Percentiles rank a stretch among this genome's conserved stretches.
phyloP scores from a whole-genome alignment of 1,139 yeast species.

The Suhomyces kunorum region DNA sequence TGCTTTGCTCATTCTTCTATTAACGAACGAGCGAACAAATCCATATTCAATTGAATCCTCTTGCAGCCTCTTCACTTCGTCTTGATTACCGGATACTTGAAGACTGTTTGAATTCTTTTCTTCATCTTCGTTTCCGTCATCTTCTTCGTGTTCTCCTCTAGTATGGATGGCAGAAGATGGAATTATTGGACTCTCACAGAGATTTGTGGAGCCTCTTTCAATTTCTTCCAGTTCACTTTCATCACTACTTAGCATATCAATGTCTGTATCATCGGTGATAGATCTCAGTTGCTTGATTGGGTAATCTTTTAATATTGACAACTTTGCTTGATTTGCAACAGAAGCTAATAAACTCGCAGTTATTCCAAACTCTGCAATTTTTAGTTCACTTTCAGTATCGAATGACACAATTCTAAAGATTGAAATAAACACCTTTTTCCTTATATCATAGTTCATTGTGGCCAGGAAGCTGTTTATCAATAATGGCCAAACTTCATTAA shows the following conservation, averaged over 20 bases:
- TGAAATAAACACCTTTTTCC: conserved; percentile 60
- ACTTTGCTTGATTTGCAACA: conserved; percentile 62
- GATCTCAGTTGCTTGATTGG: not conserved
- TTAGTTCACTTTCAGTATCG: conserved; percentile 20
- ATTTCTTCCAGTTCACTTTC: conserved; percentile 10
- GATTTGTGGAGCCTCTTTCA: not conserved
- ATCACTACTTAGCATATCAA: conserved; percentile 18
- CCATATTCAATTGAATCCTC: not conserved
- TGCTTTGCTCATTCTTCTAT: conserved; percentile 2
- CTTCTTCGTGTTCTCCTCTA: too few species aligned
- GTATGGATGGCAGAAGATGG: too few species aligned
- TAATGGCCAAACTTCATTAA: conserved; percentile 56
- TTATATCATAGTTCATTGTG: conserved; percentile 66
- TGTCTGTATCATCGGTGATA: conserved; percentile 11
- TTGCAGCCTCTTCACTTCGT: too few species aligned
- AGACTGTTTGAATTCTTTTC: too few species aligned
- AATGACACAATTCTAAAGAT: conserved; percentile 55
- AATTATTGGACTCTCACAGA: not conserved
- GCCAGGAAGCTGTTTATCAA: conserved; percentile 72
- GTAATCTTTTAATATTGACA: conserved; percentile 23
- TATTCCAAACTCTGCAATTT: conserved; percentile 26
- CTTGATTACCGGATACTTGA: too few species aligned
- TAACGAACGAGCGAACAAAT: not conserved
- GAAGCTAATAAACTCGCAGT: conserved; percentile 62
- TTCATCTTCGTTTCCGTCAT: too few species aligned